These are phyloP conservation scores for Phytopythium kandeliae DNA, from an alignment of 352 stramenopile genomes.

Conservation along the genomic window DNA sequence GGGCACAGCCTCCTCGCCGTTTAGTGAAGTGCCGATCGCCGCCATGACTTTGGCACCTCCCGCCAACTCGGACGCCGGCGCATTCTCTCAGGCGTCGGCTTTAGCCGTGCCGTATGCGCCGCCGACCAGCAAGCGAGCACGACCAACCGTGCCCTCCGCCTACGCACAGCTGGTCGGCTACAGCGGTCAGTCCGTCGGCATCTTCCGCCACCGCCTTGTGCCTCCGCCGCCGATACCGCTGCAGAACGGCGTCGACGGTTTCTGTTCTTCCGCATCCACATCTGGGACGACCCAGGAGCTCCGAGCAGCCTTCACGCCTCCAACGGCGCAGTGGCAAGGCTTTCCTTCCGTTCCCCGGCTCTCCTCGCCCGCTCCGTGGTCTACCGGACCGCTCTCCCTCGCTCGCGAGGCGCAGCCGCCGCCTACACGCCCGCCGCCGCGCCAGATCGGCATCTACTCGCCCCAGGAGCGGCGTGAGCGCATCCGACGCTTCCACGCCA, in stretches of 20 bases:
- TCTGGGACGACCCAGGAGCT: neutral
- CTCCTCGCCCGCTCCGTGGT: neutral
- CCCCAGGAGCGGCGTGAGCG: slow-evolving; percentile 43
- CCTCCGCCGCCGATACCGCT: slow-evolving; percentile 3
- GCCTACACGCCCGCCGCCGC: slow-evolving; percentile 2
- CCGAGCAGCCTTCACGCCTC: slow-evolving; percentile 8
- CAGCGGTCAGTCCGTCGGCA: neutral
- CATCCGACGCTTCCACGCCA: slow-evolving; percentile 62
- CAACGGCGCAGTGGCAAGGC: slow-evolving; percentile 10
- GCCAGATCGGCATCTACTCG: slow-evolving; percentile 61
- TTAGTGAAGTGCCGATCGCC: neutral
- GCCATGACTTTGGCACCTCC: neutral
- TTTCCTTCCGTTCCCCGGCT: neutral
- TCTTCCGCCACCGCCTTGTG: neutral
- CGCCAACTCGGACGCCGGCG: neutral
- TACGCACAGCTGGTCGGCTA: slow-evolving; percentile 4
- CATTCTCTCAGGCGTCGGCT: neutral
- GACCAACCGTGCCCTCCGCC: neutral
- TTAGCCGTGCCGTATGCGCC: neutral
- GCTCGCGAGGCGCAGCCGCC: neutral
- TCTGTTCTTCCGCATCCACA: neutral
- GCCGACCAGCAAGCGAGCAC: slow-evolving; percentile 5
- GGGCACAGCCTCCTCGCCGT: neutral
- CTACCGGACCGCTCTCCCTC: neutral
- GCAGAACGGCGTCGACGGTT: slow-evolving; percentile 4